Base-by-base conservation (phyloP, 306 rosid species). In the Fragaria nilgerrensis region DNA sequence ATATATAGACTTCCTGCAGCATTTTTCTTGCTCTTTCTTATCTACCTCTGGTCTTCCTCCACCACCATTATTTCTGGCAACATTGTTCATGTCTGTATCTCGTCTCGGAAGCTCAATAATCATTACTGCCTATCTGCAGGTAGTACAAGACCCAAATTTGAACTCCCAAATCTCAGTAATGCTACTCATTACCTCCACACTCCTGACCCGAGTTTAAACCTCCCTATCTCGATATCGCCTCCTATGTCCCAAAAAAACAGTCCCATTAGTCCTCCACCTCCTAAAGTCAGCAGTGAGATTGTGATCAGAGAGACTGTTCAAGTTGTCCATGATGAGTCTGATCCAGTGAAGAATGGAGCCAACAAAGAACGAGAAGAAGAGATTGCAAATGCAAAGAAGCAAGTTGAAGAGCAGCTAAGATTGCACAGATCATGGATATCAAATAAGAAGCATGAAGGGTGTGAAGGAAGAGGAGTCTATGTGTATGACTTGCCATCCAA, bases 41-140 rank as follows among this genome's bases (percentile, higher is more conserved):
- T 91, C 68, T 89, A 81, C 83, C 47, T 79, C 44, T 89, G 92
- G 94, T 87, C 91, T 73, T 87, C 94, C 70, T 82, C 87, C 76
- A 73, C 89, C 75, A 85, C 92, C 71, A 74, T 88, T 65, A 79
- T 91, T 47, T 82, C 92, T 2, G 90, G 92, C 72, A 89, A 91
- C 80, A 77, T 89, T 23, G 67, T 91, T 73, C 97, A 86, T 86
- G 84, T 91, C 64, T 91, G 94, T 34, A 83, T 91, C 72, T 88
- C 92, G 5, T 86, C 92, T 7, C 84, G 94, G 70, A 91, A 85
- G 82, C 85, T 88, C 78, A 82, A 86, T 76, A 84, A 83, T 66
- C 88, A 85, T 77, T 91, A 89, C 56, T 91, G 92, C 78, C 77
- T 91, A 20, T 86, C 94, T 62, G 94, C 94, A 9, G 94, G 94